Base-by-base conservation (phyloP, 495 filamentous ascomycete species). In the Hypoxylon crocopeplum region DNA sequence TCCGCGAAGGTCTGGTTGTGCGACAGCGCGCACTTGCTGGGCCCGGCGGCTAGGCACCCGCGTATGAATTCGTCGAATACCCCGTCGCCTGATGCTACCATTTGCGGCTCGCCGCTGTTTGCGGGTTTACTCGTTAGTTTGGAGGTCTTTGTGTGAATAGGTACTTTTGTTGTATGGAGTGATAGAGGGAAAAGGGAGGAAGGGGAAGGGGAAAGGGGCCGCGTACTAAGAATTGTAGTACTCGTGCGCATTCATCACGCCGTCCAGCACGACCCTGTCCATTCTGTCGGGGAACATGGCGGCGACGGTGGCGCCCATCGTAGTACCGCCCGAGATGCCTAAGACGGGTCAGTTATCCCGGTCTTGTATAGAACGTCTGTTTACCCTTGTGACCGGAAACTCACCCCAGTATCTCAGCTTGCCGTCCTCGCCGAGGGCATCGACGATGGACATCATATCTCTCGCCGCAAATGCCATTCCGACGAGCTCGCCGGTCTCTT, bases 361-460 rank as follows among this genome's bases (percentile, higher is more conserved):
- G 24, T 10, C 10, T 24, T 7, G 30, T 22, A 21, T 27, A 34
- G 3, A n/a, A 34, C 3, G 13, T 3, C 3, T n/a, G 32, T 34
- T n/a, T 7, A 7, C 7, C 32, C 3, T 12, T 7, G 44, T 13
- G 15, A 7, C 3, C 15, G 2, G 2, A 29, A 49, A n/a, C 71
- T 70, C 25, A 77, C 79, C 78, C 77, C 75, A 81, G 50, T 73
- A 81, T 45, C 74, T 60, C 17, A 82, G 50, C 52, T 78, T 15
- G 4, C 79, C 78, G 40, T 79, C 74, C 32, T 79, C 69, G 49
- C 59, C 69, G 2, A 79, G 45, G 3, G 76, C 71, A 45, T 79
- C 74, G 19, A 77, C 76, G 30, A 78, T 70, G 13, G 63, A 51
- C 69, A 83, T 76, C 40, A 77, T 66, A 53, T 79, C 75, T 32